Evolutionary conservation across 441 rosid genomes (phyloP), one percentile per base, ranked within the genome.

Genomic region (Corymbia calophylla): DNA sequence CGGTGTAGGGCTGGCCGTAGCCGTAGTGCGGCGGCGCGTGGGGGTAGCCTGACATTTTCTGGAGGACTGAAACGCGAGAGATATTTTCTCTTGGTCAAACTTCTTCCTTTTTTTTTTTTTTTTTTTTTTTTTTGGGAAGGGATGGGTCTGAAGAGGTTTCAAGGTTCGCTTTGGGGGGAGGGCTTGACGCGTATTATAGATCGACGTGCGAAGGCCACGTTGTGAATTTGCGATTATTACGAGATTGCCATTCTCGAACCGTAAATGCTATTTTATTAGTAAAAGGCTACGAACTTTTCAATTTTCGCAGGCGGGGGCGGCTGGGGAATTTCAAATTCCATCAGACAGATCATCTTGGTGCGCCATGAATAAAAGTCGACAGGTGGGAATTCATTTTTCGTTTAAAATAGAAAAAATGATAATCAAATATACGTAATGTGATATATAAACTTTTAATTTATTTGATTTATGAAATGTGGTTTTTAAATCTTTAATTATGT

Each of bases 41-140:
- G 82, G 97, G 96, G 88, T 97, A 95, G 55, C 98, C 96, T 53
- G 97, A 92, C 99, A 97, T 97, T 60, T 32, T 51, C 9, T 14
- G 23, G 49, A 19, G 39, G 17, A 7, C 31, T 2, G 87, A 27
- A 27, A 48, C 87, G 62, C 87, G 18, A 47, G 88, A 55, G 66
- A 86, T 55, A 3, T 19, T 86, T 19, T 35, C 31, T 16, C 25
- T 39, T 14, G 9, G 77, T 66, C 77, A 17, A n/a, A 15, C 73
- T 66, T 16, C 39, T 2, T 54, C 8, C 6, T 12, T 14, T 60
- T 56, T 1, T 19, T 21, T 21, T 11, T 9, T 1, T 4, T 17
- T 66, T 66, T 9, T 32, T 2, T 5, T 39, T 39, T 70, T 70
- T 32, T 1, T 3, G 13, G 8, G 16, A 11, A 39, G 49, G 21